Conservation (phyloP, 805 yeast species). For the Monosporozyma solicola region DNA sequence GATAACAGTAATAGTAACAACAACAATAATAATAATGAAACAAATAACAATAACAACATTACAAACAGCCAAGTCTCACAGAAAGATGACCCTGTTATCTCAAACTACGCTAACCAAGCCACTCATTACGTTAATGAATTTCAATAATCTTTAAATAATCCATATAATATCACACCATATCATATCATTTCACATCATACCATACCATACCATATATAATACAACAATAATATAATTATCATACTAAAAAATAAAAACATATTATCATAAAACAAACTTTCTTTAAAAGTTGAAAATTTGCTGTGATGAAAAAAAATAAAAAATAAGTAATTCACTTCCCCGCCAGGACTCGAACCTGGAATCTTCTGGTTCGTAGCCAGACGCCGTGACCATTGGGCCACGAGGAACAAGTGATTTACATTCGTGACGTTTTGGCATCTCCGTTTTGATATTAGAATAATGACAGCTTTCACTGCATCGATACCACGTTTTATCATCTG, state of each 20-base stretch:
- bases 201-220: too few relatives aligned
- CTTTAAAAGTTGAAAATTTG: too few relatives aligned
- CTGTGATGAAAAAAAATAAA: background rate
- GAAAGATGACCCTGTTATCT: constrained; percentile 16
- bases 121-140: constrained; percentile 29
- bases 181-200: too few relatives aligned
- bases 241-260: background rate
- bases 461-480: background rate
- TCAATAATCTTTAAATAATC: constrained; percentile 9
- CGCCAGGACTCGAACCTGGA: constrained; percentile 52
- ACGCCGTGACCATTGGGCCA: constrained; percentile 74
- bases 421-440: background rate
- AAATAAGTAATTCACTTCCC: constrained; percentile 28
- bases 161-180: background rate
- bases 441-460: background rate
- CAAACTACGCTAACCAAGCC: constrained; percentile 27
- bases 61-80: too few relatives aligned
- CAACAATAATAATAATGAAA: background rate
- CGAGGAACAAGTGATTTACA: constrained; percentile 41
- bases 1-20: constrained; percentile 8
- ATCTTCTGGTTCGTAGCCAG: constrained; percentile 55
- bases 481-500: too few relatives aligned
- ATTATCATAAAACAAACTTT: too few relatives aligned
- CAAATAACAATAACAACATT: background rate
- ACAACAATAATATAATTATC: too few relatives aligned